Evolutionary conservation across 192 early-diverging fungal genomes (phyloP), one percentile per base, ranked within the genome.

Genomic region (Haplosporangium gracile): DNA sequence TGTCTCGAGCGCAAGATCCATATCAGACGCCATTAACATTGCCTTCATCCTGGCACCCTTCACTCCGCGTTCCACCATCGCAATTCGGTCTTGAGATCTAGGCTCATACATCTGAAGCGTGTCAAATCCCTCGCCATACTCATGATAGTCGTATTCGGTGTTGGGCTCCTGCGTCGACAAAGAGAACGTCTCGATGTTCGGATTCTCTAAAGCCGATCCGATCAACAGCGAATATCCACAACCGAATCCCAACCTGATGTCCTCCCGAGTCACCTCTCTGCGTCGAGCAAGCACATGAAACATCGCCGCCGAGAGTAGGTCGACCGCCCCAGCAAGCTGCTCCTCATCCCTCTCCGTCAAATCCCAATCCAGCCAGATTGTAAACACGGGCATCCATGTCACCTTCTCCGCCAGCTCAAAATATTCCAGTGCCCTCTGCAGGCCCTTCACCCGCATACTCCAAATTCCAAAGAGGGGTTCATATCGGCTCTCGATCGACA

Each of bases 51-150:
- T 60, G 24, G 24, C 57, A n/a, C 57, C 57, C 24, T 60, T 60
- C 24, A 24, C n/a, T 60, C 57, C 57, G n/a, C 57, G 57, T n/a
- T 60, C 57, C 8, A 60, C 57, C 57, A 26, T 60, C n/a, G n/a
- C 57, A 8, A 60, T 24, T n/a, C 57, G 57, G n/a, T 24, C 22
- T 29, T 60, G 22, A 5, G 57, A 60, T 26, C 22, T 60, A 0
- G 57, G 57, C 57, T 60, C 57, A n/a, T 60, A 60, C 57, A 60
- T 26, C 57, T 60, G 57, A 24, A 60, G 24, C 57, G n/a, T 60
- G 57, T 60, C 57, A n/a, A 60, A 60, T n/a, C 22, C n/a, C 6
- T 60, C 57, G 57, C n/a, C 57, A 11, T 60, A 45, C 13, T 13
- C 43, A 45, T n/a, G 57, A 29, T 60, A 60, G n/a, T 60, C 24